Base-by-base conservation (phyloP, 2,329 filamentous ascomycete species). In the Fusarium palustre region DNA sequence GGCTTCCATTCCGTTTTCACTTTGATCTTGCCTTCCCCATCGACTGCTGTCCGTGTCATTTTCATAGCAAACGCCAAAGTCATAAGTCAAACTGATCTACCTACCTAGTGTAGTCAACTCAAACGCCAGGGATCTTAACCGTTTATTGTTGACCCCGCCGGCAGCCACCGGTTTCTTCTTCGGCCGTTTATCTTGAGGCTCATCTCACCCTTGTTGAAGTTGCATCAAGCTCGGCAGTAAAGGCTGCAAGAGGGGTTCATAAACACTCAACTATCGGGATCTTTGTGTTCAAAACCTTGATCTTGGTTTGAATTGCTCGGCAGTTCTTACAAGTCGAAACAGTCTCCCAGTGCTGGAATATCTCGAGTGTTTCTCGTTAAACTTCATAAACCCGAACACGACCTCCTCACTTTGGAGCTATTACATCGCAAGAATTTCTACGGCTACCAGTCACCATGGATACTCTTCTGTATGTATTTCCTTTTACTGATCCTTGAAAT, bases 381-480 rank as follows among this genome's bases (percentile, higher is more conserved):
- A 39, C 50, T 28, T 45, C 47, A 58, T 25, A 52, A 39, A 52
- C 31, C 55, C 20, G 33, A 54, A 53, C 43, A 28, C 36, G n/a
- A 34, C 47, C 25, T 55, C 39, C 24, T 58, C 47, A 53, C 25
- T 34, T 50, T 25, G 15, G 28, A 45, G 42, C 25, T 45, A 31
- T 42, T 38, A 33, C 60, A 45, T 24, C 50, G 38, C 41, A 55
- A 39, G 34, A 30, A 36, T 33, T 43, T 45, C 46, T 56, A 65
- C 59, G 50, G 65, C 71, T 64, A 59, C 39, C 13, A 46, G 34
- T 55, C 71, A 75, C 55, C 57, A 90, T 90, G 87, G 87, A 90
- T 77, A 90, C 87, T 62, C 78, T 90, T 74, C 81, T 90, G 86
- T 89, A 82, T 80, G 87, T 86, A 34, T 45, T 22, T n/a, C 34